Evolutionary conservation across 495 filamentous ascomycete species (phyloP), one percentile per base, ranked within the genome.

Genomic region (Talaromyces liani): DNA sequence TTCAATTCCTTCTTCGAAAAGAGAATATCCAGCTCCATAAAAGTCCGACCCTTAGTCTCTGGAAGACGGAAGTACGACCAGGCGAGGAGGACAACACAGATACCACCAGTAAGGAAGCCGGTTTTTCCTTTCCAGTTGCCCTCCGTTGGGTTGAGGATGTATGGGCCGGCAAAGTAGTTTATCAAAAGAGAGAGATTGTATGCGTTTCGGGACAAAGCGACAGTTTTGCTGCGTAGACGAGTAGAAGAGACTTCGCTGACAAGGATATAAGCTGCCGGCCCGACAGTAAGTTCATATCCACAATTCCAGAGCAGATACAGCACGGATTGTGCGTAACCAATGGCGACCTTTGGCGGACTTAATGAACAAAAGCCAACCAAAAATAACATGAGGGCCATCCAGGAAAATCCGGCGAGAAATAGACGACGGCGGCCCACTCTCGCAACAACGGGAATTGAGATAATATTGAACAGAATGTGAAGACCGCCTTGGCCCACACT

Each of bases 231-330:
- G 33, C 86, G 85, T 5, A 90, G 76, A 4, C 87, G 77, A 31
- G 84, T 77, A 1, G 86, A 84, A 3, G 85, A 83, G n/a, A 88
- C 74, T 65, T 89, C 87, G 39, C 81, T 78, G 22, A 89, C 86
- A 39, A 90, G 76, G 10, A 83, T 85, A 70, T 87, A 89, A 65
- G 82, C 85, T 14, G 88, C 82, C 0, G 86, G 87, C 0, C 87
- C 87, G 25, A 90, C 82, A 0, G 85, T 84, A 39, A 83, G 71
- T 65, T 88, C 81, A 68, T 90, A 90, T 33, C 69, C 65, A 27
- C 76, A 74, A 0, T 77, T 62, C 73, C 74, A 82, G 53, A 80
- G 56, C 4, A 84, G 62, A 31, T 69, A 75, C 2, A 83, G 69
- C 6, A 58, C 64, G 1, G 70, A 72, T 34, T 72, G 69, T 0